Evolutionary conservation across 1,139 yeast species (phyloP).

Genomic region (Taphrina deformans): DNA sequence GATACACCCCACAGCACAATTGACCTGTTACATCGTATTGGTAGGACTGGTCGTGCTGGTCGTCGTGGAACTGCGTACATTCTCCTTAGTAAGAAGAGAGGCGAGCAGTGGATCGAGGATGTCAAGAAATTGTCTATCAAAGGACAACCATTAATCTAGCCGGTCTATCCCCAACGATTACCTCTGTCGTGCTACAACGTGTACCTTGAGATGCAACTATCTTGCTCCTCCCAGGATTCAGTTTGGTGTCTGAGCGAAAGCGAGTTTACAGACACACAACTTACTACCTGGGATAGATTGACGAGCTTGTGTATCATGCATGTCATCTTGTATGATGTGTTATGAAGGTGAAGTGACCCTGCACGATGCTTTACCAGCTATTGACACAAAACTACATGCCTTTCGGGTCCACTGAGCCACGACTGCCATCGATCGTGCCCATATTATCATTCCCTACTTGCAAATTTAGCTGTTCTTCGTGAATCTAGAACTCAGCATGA

Average conservation of each 20-base stretch:
- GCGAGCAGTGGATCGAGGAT: conserved; percentile 76
- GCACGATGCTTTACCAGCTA: background rate
- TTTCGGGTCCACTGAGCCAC: background rate
- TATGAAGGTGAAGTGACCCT: background rate
- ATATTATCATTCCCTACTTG: too few species aligned
- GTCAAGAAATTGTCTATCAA: conserved; percentile 47
- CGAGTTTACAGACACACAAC: conserved; percentile 17
- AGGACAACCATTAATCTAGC: conserved; percentile 25
- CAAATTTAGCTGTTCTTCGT: too few species aligned
- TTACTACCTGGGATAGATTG: conserved; percentile 26
- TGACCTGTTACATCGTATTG: conserved; percentile 86
- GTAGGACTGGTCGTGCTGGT: conserved; percentile 92
- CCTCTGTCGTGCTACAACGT: background rate
- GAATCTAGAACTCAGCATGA: too few species aligned
- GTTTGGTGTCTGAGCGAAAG: conserved; percentile 17
- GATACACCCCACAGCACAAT: conserved; percentile 84
- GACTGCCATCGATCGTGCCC: too few species aligned
- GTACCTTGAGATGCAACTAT: background rate
- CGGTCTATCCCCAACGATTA: background rate
- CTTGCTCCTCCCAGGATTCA: conserved; percentile 19
- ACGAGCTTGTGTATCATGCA: background rate
- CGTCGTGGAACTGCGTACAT: conserved; percentile 84
- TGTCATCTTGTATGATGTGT: background rate
- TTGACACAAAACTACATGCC: background rate
- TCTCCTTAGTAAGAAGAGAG: conserved; percentile 64